Conservation (phyloP, 768 basidiomycete species). For the Suillus decipiens region DNA sequence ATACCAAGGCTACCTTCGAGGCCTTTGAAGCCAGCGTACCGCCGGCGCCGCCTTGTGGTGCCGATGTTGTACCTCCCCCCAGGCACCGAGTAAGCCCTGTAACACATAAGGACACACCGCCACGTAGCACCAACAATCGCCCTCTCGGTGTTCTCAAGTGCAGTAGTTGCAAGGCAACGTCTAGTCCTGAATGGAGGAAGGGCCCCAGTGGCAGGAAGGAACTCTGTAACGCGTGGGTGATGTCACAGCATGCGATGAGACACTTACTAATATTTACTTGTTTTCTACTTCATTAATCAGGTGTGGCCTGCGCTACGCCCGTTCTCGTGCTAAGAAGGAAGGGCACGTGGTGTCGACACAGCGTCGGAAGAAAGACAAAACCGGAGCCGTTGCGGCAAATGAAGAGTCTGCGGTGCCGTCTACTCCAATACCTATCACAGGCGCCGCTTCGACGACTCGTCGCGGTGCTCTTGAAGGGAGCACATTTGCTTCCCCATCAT, state of each 20-base stretch:
- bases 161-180: slow-evolving; percentile 77
- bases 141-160: slow-evolving; percentile 75
- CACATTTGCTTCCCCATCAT: slow-evolving; percentile 47
- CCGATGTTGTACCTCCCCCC: slow-evolving; percentile 57
- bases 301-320: slow-evolving; percentile 84
- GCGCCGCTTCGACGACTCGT: slow-evolving; percentile 49
- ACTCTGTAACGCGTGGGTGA: slow-evolving; percentile 85
- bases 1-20: slow-evolving; percentile 37
- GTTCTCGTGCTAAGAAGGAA: slow-evolving; percentile 87
- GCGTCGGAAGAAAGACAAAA: slow-evolving; percentile 66
- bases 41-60: slow-evolving; percentile 18
- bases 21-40: slow-evolving; percentile 24
- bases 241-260: slow-evolving; percentile 18
- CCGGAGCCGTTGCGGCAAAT: slow-evolving; percentile 27
- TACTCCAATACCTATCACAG: slow-evolving; percentile 37
- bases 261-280: slow-evolving; percentile 12
- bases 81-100: slow-evolving; percentile 57
- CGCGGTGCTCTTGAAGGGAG: slow-evolving; percentile 50
- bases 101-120: slow-evolving; percentile 48
- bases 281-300: slow-evolving; percentile 40
- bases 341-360: slow-evolving; percentile 52
- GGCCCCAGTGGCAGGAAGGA: slow-evolving; percentile 90
- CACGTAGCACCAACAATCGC: slow-evolving; percentile 52
- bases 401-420: slow-evolving; percentile 22
- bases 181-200: slow-evolving; percentile 91